Evolutionary conservation across 75 land plant species (phyloP).

Genomic region (Azolla pinnata): DNA sequence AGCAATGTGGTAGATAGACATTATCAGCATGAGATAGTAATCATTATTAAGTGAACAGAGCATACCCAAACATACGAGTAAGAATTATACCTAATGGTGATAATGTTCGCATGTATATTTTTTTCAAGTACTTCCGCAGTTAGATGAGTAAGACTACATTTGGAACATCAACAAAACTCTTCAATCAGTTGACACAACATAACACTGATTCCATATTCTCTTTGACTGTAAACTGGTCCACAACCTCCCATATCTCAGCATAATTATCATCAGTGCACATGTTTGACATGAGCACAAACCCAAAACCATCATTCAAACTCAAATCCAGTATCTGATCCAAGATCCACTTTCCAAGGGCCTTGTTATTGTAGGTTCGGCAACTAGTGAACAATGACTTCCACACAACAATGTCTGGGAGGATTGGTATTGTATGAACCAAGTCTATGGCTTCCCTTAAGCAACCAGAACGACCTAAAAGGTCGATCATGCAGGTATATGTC

Average conservation of each 20-base stretch:
- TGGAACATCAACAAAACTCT: too few species aligned
- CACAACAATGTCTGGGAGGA: slow-evolving; percentile 18
- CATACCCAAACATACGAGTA: too few species aligned
- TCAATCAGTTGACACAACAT: too few species aligned
- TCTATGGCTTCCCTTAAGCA: slow-evolving; percentile 14
- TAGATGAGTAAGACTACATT: too few species aligned
- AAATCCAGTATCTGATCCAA: slow-evolving; percentile 2
- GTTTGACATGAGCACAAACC: slow-evolving; percentile 15
- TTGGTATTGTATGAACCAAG: slow-evolving; percentile 22
- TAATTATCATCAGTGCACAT: slow-evolving; percentile 16
- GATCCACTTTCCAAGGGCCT: slow-evolving; percentile 15
- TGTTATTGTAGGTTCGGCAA: slow-evolving; percentile 16
- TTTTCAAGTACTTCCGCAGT: too few species aligned
- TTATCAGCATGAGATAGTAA: too few species aligned
- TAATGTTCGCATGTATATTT: too few species aligned
- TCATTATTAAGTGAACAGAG: too few species aligned
- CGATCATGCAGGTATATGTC: slow-evolving; percentile 29
- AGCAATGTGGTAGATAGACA: too few species aligned
- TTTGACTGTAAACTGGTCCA: too few species aligned
- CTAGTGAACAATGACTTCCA: slow-evolving; percentile 22
- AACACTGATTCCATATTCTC: too few species aligned
- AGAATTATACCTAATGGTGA: too few species aligned
- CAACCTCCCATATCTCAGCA: slow-evolving; percentile 8
- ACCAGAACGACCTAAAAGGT: slow-evolving; percentile 29
- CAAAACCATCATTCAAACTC: slow-evolving; percentile 9